Evolutionary conservation across 2,329 filamentous ascomycete species (phyloP), one percentile per base, ranked within the genome.

Genomic region (Alternaria ethzedia): DNA sequence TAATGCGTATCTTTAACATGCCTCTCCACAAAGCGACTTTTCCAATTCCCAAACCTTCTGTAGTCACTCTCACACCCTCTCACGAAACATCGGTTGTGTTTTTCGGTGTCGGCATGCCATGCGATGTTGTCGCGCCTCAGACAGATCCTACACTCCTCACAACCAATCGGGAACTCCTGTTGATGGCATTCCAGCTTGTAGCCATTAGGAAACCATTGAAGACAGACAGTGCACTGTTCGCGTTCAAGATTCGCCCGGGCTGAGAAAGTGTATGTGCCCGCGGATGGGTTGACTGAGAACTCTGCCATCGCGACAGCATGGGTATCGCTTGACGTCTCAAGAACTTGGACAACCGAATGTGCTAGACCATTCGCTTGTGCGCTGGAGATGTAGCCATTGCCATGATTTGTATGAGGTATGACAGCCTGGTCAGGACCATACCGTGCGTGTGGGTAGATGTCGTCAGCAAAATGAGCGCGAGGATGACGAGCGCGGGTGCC

Each of bases 31-130:
- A 62, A 64, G 15, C n/a, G 23, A 23, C 41, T 20, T 54, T 52
- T 72, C 69, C 69, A 74, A 4, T 57, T 54, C 0, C 69, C 67
- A 20, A 70, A 63, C 15, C 15, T 65, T 54, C 71, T 63, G 6
- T 8, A 6, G 2, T 64, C 46, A 61, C 63, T 69, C 32, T 30
- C 45, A 63, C 70, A 74, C 6, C 58, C 67, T 30, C 55, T 66
- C 3, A 74, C 67, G 64, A 74, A 75, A 54, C 71, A 75, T 21
- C 71, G 50, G 4, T 68, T 63, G 64, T 74, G 70, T 23, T 41
- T 41, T 17, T 55, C 45, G 5, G 54, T 56, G 13, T 57, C 62
- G 5, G 57, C 71, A 61, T 74, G 72, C 56, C 58, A 71, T 3
- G 25, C 13, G 6, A 59, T 50, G 21, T 70, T 67, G 21, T 74